Percentiles rank a stretch among this genome's conserved stretches.
These are phyloP conservation scores for Boletus vermiculosoides DNA, from an alignment of 768 basidiomycete genomes.

Conservation along the genomic window DNA sequence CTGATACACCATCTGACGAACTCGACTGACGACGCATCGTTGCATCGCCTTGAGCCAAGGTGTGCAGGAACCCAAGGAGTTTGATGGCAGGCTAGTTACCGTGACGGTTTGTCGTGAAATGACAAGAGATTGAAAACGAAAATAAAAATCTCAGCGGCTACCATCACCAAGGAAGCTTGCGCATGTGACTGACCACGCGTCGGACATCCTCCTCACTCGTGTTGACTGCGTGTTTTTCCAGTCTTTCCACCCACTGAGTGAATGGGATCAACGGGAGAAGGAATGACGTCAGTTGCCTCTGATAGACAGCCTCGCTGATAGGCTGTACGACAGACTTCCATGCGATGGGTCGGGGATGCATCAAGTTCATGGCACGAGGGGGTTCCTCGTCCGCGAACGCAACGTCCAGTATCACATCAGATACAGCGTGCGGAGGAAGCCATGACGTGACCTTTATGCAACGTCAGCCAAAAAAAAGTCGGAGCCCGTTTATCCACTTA, in stretches of 20 bases:
- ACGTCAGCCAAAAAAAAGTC: neutral
- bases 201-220: neutral
- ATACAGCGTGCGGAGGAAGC: slow-evolving; percentile 32
- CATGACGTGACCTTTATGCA: slow-evolving; percentile 26
- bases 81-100: neutral
- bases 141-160: neutral
- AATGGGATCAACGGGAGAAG: slow-evolving; percentile 34
- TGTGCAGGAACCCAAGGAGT: slow-evolving; percentile 6
- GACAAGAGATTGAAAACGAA: neutral
- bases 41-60: neutral
- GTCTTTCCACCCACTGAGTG: slow-evolving; percentile 26
- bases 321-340: slow-evolving; percentile 26
- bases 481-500: slow-evolving; percentile 7
- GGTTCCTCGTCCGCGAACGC: slow-evolving; percentile 22
- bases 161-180: neutral
- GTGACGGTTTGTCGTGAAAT: neutral
- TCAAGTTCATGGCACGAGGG: slow-evolving; percentile 29
- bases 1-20: neutral
- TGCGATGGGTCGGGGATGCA: slow-evolving; percentile 34
- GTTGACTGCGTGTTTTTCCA: neutral
- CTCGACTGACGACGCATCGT: neutral
- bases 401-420: slow-evolving; percentile 28
- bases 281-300: slow-evolving; percentile 4
- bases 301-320: slow-evolving; percentile 20
- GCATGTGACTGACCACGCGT: neutral